These are phyloP conservation scores for Quillaja saponaria DNA, from an alignment of 306 rosid species.

Conservation along the genomic window DNA sequence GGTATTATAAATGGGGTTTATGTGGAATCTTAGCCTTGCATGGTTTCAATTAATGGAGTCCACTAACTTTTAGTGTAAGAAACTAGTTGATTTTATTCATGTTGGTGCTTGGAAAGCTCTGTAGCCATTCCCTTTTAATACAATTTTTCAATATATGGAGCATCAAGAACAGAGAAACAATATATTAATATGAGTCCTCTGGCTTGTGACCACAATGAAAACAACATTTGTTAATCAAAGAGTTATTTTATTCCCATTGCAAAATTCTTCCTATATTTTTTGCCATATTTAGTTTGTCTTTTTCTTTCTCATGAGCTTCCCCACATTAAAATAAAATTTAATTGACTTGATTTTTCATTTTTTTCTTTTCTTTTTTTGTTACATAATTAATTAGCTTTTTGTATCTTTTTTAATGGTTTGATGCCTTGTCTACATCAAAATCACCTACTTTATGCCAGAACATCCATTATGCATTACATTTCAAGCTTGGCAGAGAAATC, in stretches of 20 bases:
- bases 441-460: background rate
- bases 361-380: too few relatives aligned
- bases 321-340: too few relatives aligned
- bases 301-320: too few relatives aligned
- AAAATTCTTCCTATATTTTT: background rate
- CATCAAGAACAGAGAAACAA: conserved; percentile 17
- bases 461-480: background rate
- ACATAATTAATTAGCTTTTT: too few relatives aligned
- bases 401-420: too few relatives aligned
- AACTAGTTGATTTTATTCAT: conserved; percentile 30
- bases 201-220: conserved; percentile 27
- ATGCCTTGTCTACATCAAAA: too few relatives aligned
- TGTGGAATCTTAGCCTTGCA: conserved; percentile 19
- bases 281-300: too few relatives aligned
- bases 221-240: background rate
- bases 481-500: background rate
- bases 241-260: conserved; percentile 1
- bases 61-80: conserved; percentile 17
- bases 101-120: conserved; percentile 20
- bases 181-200: background rate
- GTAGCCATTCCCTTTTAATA: conserved; percentile 22
- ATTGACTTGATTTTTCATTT: too few relatives aligned
- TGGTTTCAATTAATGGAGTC: conserved; percentile 22
- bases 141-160: conserved; percentile 18
- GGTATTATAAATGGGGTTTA: conserved; percentile 6